Conservation (phyloP, 1,139 yeast genomes). For the Lodderomyces parapsilosis region DNA sequence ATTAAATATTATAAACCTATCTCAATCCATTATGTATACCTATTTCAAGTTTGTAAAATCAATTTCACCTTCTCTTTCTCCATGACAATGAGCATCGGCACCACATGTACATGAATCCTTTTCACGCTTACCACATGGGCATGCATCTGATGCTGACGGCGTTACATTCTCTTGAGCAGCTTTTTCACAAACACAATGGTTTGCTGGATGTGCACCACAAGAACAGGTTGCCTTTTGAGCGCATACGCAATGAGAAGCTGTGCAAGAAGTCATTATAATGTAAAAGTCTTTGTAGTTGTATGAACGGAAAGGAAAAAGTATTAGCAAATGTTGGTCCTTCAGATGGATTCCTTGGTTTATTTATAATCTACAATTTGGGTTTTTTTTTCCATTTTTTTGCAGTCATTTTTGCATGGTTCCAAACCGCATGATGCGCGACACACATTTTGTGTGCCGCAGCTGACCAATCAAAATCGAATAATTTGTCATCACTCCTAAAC, state of each 20-base stretch:
- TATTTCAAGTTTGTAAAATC: conserved; percentile 43
- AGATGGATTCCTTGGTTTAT: neutral
- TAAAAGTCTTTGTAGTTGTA: conserved; percentile 15
- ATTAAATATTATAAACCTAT: neutral
- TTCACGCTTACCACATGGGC: conserved; percentile 49
- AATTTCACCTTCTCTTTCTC: conserved; percentile 46
- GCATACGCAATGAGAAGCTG: conserved; percentile 46
- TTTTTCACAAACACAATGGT: conserved; percentile 44
- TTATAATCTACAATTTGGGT: neutral
- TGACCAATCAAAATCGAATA: neutral
- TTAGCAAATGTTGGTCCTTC: neutral
- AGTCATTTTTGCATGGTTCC: conserved; percentile 1
- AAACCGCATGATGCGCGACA: neutral
- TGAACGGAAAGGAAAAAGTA: conserved; percentile 7
- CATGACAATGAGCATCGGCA: conserved; percentile 35
- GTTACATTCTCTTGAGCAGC: conserved; percentile 41
- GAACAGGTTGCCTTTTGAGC: conserved; percentile 51
- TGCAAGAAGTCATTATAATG: conserved; percentile 28
- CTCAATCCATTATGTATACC: neutral
- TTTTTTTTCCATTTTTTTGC: neutral
- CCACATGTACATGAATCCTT: conserved; percentile 47
- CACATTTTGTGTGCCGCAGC: neutral
- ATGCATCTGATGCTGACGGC: conserved; percentile 36
- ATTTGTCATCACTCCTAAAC: neutral
- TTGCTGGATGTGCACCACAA: conserved; percentile 49